Evolutionary conservation across 1,284 basidiomycete species (phyloP), one percentile per base, ranked within the genome.

Genomic region (Apiotrichum gamsii): DNA sequence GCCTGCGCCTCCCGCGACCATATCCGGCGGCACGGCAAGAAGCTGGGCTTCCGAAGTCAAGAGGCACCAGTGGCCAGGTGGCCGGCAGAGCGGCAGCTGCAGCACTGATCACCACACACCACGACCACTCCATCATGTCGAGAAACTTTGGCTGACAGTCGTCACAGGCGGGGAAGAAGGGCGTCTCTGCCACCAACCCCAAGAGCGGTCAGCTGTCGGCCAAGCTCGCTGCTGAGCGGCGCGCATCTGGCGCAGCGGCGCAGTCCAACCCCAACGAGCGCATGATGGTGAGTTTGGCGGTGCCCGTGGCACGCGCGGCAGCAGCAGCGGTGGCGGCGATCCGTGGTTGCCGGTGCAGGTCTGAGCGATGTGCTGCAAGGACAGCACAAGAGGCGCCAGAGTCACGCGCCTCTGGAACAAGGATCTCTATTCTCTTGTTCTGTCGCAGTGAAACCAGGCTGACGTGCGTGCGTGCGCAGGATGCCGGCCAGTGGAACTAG

Each of bases 141-240:
- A n/a, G n/a, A n/a, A n/a, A n/a, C n/a, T n/a, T n/a, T n/a, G n/a
- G n/a, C n/a, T n/a, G n/a, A n/a, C n/a, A n/a, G n/a, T n/a, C n/a
- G n/a, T n/a, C n/a, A n/a, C 44, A 72, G 70, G 63, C 62, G 8
- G 52, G 56, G n/a, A 57, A 45, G 5, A 66, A 69, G 45, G 71
- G 71, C 24, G 67, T 73, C 1, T 60, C 61, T 18, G 33, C 54
- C 1, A 51, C 60, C 8, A 72, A 72, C 48, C 63, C 68, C 2
- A 70, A 67, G 39, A 57, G 66, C 9, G 71, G 71, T 0, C 59
- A 70, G 48, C 47, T 73, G 39, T 61, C 58, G 13, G 57, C 62
- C 20, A 69, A 73, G 45, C 56, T 73, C 2, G 63, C 58, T 4
- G 62, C 60, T 16, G 64, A 69, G 45, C 49, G 51, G 8, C 42